phyloP scores from a whole-genome alignment of 2,329 filamentous ascomycete species.

The Alternaria solani region DNA sequence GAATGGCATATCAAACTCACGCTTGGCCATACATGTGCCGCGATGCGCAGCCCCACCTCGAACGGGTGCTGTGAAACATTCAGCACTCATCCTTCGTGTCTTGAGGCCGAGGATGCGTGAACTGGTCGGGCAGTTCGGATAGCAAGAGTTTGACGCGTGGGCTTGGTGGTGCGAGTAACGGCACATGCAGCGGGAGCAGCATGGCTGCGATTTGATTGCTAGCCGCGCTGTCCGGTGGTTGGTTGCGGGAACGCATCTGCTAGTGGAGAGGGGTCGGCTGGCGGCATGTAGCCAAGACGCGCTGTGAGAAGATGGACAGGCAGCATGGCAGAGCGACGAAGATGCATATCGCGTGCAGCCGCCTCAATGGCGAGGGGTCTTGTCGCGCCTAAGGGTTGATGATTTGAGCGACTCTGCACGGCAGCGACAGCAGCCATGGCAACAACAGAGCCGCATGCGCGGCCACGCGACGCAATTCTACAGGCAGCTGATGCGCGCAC shows the following conservation, averaged over 20 bases:
- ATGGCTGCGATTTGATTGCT: conserved; percentile 11
- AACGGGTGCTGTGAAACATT: conserved; percentile 39
- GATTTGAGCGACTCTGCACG: background rate
- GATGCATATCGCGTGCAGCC: conserved; percentile 30
- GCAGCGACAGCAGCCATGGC: conserved; percentile 13
- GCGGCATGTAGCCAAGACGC: conserved; percentile 35
- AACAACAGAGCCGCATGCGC: conserved; percentile 17
- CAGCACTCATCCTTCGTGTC: conserved; percentile 36
- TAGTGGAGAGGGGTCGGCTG: conserved; percentile 27
- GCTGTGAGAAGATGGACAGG: conserved; percentile 22
- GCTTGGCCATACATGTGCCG: conserved; percentile 24
- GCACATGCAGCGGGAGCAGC: conserved; percentile 1
- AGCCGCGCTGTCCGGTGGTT: conserved; percentile 23
- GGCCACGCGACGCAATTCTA: background rate
- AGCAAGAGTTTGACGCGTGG: background rate
- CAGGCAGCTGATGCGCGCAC: background rate
- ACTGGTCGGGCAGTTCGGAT: conserved; percentile 10
- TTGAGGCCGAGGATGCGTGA: conserved; percentile 20
- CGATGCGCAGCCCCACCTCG: conserved; percentile 30
- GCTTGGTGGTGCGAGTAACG: background rate
- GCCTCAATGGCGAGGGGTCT: conserved; percentile 21
- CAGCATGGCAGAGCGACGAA: conserved; percentile 8
- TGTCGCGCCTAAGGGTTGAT: conserved; percentile 7
- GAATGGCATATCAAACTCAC: conserved; percentile 36
- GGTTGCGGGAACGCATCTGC: conserved; percentile 8